Evolutionary conservation across 139 green algal genomes (phyloP).

Genomic region (Tetradesmus obliquus): DNA sequence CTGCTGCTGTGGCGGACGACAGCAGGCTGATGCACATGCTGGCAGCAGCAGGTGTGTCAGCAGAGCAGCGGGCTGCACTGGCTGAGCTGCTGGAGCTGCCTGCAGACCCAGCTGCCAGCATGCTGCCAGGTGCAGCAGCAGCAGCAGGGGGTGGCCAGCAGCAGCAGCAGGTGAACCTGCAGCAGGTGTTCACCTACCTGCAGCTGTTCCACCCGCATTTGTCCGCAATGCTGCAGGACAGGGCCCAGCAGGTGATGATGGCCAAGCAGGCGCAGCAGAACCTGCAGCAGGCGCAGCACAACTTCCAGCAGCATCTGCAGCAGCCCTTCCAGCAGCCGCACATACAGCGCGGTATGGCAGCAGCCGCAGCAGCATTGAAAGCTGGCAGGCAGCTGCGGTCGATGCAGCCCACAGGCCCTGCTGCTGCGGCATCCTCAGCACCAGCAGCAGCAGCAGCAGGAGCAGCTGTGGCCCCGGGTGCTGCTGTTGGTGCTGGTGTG

Average conservation of each 20-base stretch:
- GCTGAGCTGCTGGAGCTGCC: background rate
- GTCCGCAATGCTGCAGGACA: background rate
- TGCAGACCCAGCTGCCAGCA: background rate
- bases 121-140: background rate
- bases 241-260: background rate
- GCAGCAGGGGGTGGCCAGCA: background rate
- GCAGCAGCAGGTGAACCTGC: background rate
- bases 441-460: constrained; percentile 13
- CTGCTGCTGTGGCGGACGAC: background rate
- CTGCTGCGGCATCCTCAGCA: background rate
- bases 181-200: background rate
- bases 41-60: background rate
- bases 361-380: background rate
- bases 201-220: background rate
- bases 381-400: background rate
- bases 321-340: background rate
- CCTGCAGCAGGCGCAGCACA: background rate
- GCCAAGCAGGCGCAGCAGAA: background rate
- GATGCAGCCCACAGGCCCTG: background rate
- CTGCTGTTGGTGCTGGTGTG: background rate
- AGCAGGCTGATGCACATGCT: background rate
- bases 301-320: background rate
- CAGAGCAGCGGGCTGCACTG: background rate
- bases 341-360: background rate
- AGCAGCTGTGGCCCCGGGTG: background rate